phyloP scores from a whole-genome alignment of 2,329 filamentous ascomycete genomes.

The Diaporthe humulicola region DNA sequence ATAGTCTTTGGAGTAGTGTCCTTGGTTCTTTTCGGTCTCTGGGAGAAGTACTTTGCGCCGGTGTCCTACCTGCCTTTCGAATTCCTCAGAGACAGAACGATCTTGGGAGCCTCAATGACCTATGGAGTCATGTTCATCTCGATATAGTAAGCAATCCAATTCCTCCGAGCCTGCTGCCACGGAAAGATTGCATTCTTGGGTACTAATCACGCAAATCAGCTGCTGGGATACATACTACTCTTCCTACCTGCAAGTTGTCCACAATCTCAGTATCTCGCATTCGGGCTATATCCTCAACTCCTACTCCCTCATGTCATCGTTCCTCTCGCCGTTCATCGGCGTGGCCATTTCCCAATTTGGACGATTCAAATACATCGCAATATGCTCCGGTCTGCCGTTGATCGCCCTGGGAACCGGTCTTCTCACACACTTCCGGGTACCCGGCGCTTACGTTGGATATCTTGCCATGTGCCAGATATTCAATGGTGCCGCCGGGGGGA shows the following conservation, averaged over 20 bases:
- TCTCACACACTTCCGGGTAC: slow-evolving; percentile 69
- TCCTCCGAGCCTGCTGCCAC: background rate
- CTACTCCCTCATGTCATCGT: slow-evolving; percentile 48
- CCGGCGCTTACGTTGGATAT: slow-evolving; percentile 61
- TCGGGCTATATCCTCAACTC: slow-evolving; percentile 40
- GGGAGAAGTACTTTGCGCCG: slow-evolving; percentile 5
- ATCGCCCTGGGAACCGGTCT: slow-evolving; percentile 67
- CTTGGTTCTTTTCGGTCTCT: background rate
- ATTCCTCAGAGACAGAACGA: slow-evolving; percentile 4
- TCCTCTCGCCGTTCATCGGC: slow-evolving; percentile 63
- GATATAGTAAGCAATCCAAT: background rate
- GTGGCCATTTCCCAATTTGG: slow-evolving; percentile 62
- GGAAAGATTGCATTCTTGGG: background rate
- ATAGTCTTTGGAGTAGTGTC: background rate
- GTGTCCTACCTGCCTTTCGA: background rate
- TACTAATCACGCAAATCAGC: background rate
- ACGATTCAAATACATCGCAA: slow-evolving; percentile 66
- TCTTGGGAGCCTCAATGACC: slow-evolving; percentile 2
- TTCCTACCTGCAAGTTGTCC: slow-evolving; percentile 45
- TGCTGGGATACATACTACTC: slow-evolving; percentile 45
- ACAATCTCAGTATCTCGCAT: slow-evolving; percentile 41
- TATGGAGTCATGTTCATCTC: slow-evolving; percentile 9
- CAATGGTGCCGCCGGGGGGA: slow-evolving; percentile 66
- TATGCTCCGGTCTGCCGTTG: slow-evolving; percentile 63
- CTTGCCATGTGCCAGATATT: slow-evolving; percentile 73